These are phyloP conservation scores for Geotrichum fermentans DNA, from an alignment of 1,139 yeast species.

Conservation along the genomic window DNA sequence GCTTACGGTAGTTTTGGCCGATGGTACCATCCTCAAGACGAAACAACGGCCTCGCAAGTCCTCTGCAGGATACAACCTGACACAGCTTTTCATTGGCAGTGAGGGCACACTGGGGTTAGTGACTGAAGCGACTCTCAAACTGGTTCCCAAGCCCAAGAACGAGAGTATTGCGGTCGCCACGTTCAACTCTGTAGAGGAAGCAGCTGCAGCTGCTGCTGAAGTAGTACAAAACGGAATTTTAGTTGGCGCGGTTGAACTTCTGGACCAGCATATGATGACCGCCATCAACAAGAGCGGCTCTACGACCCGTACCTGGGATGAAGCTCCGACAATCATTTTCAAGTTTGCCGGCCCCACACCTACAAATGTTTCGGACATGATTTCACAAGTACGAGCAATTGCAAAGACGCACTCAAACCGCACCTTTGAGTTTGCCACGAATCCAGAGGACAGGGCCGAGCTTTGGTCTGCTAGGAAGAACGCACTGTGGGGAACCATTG, in stretches of 20 bases:
- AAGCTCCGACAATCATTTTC: constrained; percentile 58
- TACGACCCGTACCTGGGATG: constrained; percentile 45
- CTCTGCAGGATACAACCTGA: constrained; percentile 64
- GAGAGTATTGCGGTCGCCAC: constrained; percentile 59
- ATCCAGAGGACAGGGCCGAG: constrained; percentile 61
- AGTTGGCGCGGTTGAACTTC: constrained; percentile 60
- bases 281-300: constrained; percentile 45
- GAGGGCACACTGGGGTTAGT: constrained; percentile 69
- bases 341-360: constrained; percentile 54
- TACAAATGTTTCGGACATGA: constrained; percentile 30
- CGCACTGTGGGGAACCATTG: constrained; percentile 82
- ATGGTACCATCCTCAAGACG: constrained; percentile 61
- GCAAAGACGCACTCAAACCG: constrained; percentile 24
- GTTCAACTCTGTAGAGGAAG: constrained; percentile 51
- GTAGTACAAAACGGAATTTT: constrained; percentile 51
- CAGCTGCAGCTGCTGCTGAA: constrained; percentile 54
- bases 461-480: constrained; percentile 86
- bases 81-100: constrained; percentile 59
- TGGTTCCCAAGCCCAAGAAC: constrained; percentile 52
- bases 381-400: constrained; percentile 27
- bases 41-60: constrained; percentile 59
- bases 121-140: constrained; percentile 65
- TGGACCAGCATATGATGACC: constrained; percentile 54
- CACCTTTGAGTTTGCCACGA: constrained; percentile 54
- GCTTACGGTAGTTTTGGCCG: constrained; percentile 59